These are phyloP conservation scores for Hirsutella minnesotensis DNA, from an alignment of 2,329 filamentous ascomycete genomes.

Conservation along the genomic window DNA sequence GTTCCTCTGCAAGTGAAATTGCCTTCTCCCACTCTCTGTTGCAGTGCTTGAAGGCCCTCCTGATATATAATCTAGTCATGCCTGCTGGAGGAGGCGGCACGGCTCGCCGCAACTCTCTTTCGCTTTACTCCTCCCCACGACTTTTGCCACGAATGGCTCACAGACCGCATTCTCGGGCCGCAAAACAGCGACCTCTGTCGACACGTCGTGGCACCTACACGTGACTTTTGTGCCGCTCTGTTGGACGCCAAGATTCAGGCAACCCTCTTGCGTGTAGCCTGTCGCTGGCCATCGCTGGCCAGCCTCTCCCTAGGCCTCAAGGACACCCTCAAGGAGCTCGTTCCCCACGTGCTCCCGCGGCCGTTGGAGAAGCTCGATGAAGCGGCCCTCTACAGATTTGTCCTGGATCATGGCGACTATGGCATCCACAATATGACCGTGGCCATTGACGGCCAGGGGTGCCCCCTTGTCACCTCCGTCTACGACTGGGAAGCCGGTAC, in stretches of 20 bases:
- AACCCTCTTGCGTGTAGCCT: constrained; percentile 10
- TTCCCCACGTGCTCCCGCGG: constrained; percentile 12
- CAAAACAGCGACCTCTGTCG: neutral
- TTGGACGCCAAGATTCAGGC: constrained; percentile 16
- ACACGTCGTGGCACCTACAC: constrained; percentile 13
- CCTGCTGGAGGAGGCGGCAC: constrained; percentile 9
- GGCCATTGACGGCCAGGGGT: constrained; percentile 1
- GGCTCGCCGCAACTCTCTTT: constrained; percentile 11
- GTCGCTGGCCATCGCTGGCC: neutral
- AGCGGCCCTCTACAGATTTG: constrained; percentile 14
- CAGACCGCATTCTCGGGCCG: constrained; percentile 2
- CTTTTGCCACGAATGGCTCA: constrained; percentile 6
- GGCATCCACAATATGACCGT: constrained; percentile 19
- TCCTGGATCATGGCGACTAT: constrained; percentile 22
- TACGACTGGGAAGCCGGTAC: constrained; percentile 19
- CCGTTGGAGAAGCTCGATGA: neutral
- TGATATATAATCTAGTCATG: neutral
- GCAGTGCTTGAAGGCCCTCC: too few species aligned
- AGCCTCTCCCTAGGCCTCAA: constrained; percentile 10
- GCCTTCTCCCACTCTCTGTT: too few species aligned
- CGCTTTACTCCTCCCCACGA: constrained; percentile 5
- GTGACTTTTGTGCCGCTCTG: constrained; percentile 15
- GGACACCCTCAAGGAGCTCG: constrained; percentile 13
- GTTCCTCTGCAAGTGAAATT: neutral
- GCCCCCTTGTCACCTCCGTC: constrained; percentile 14